Conservation (phyloP, 1,284 basidiomycete genomes). For the Marasmius oreades region DNA sequence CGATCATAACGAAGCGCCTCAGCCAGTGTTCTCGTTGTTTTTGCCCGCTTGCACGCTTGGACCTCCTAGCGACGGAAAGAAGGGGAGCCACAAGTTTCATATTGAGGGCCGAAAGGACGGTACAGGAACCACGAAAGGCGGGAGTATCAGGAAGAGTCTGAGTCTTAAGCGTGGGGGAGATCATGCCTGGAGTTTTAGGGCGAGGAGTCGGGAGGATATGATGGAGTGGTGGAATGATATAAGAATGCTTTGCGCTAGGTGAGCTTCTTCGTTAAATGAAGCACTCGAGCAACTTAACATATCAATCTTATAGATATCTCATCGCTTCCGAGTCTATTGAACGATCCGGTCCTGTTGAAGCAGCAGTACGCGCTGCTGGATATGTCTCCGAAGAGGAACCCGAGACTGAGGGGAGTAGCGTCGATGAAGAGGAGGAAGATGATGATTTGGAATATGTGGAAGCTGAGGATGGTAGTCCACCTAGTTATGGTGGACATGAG, state of each 20-base stretch:
- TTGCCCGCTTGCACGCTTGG: constrained; percentile 95
- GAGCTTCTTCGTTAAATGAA: not conserved
- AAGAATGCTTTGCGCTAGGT: constrained; percentile 84
- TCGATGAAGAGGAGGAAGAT: constrained; percentile 74
- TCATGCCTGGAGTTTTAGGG: constrained; percentile 89
- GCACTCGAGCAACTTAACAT: not conserved
- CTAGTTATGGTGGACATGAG: constrained; percentile 44
- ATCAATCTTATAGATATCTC: constrained; percentile 65
- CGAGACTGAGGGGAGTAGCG: constrained; percentile 66
- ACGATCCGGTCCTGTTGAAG: constrained; percentile 88
- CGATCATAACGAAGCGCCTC: constrained; percentile 67
- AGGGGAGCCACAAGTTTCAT: constrained; percentile 93
- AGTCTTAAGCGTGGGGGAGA: constrained; percentile 36
- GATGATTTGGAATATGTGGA: constrained; percentile 33
- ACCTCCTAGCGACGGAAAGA: constrained; percentile 74
- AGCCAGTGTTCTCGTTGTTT: constrained; percentile 88
- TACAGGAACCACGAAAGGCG: constrained; percentile 56
- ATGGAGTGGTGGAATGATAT: constrained; percentile 99
- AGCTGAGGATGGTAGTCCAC: constrained; percentile 41
- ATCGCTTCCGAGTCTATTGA: constrained; percentile 95
- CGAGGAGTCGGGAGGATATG: constrained; percentile 92
- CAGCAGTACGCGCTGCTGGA: constrained; percentile 87
- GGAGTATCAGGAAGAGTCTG: constrained; percentile 42
- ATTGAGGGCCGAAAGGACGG: constrained; percentile 92
- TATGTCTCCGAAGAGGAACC: constrained; percentile 81